A percentile compares a stretch with the other conserved stretches of the same genome.
phyloP scores from a whole-genome alignment of 306 rosid species.

The Alnus glutinosa region DNA sequence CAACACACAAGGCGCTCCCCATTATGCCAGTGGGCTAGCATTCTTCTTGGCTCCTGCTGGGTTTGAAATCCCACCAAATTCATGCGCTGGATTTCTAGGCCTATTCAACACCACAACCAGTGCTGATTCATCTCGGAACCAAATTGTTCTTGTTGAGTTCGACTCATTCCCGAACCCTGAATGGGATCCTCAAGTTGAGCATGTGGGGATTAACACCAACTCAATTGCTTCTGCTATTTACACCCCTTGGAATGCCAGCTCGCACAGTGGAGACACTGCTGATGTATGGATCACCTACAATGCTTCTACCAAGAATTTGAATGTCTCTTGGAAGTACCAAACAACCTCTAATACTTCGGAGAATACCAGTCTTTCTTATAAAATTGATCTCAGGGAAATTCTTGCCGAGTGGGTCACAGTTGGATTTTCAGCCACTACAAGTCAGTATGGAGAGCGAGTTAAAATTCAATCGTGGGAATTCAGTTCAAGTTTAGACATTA shows the following conservation, averaged over 20 bases:
- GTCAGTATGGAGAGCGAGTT: no score
- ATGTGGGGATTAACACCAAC: not conserved
- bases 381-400: no score
- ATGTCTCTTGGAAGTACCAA: constrained; percentile 21
- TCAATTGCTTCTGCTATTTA: no score
- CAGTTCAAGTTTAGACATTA: not conserved
- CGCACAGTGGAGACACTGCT: no score
- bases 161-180: not conserved
- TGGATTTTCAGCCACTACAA: no score
- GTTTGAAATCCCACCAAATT: constrained; percentile 14
- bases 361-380: not conserved
- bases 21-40: not conserved
- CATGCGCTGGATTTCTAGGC: not conserved
- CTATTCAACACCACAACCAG: not conserved
- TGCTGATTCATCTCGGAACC: not conserved
- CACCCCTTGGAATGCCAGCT: no score
- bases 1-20: not conserved
- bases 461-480: constrained; percentile 36
- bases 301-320: constrained; percentile 13
- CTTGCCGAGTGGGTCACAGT: not conserved
- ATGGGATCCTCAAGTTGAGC: not conserved
- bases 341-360: not conserved
- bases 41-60: constrained; percentile 18
- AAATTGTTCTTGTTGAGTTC: not conserved
- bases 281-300: not conserved